phyloP scores from a whole-genome alignment of 176 grass and related monocot species.

The Urochloa ruziziensis region DNA sequence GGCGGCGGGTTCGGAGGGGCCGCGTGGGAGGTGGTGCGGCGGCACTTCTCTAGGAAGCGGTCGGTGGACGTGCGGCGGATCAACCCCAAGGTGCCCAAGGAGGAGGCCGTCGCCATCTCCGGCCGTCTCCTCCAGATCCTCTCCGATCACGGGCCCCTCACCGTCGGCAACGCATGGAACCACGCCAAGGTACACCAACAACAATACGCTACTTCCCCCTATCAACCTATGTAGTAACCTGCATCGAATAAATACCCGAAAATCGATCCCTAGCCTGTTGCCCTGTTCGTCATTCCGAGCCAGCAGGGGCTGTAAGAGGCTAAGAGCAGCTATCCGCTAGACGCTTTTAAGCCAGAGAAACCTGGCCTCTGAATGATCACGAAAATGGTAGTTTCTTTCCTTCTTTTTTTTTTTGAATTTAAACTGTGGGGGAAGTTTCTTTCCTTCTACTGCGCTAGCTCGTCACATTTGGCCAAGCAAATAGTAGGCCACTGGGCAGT shows the following conservation, averaged over 20 bases:
- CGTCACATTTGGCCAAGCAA: not conserved
- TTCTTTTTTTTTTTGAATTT: too few species aligned
- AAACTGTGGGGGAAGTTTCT: too few species aligned
- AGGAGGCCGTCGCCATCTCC: conserved; percentile 78
- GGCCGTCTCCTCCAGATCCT: conserved; percentile 70
- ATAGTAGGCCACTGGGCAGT: not conserved
- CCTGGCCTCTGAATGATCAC: too few species aligned
- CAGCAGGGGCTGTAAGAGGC: not conserved
- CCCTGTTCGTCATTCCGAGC: not conserved
- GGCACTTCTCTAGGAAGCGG: conserved; percentile 70
- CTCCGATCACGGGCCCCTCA: conserved; percentile 70
- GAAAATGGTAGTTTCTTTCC: too few species aligned
- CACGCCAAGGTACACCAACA: conserved; percentile 56
- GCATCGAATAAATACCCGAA: not conserved
- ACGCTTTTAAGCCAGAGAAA: not conserved
- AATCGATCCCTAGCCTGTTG: not conserved
- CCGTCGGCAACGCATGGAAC: conserved; percentile 76
- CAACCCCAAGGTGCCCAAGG: conserved; percentile 85
- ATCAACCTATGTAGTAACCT: not conserved
- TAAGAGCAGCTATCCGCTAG: not conserved
- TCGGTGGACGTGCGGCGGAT: conserved; percentile 58
- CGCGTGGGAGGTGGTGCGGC: conserved; percentile 36
- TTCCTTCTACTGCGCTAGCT: too few species aligned
- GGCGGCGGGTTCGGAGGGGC: conserved; percentile 6
- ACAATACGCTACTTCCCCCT: not conserved